Evolutionary conservation across 2,329 filamentous ascomycete genomes (phyloP).

Genomic region (Ambrosiella beaveri): DNA sequence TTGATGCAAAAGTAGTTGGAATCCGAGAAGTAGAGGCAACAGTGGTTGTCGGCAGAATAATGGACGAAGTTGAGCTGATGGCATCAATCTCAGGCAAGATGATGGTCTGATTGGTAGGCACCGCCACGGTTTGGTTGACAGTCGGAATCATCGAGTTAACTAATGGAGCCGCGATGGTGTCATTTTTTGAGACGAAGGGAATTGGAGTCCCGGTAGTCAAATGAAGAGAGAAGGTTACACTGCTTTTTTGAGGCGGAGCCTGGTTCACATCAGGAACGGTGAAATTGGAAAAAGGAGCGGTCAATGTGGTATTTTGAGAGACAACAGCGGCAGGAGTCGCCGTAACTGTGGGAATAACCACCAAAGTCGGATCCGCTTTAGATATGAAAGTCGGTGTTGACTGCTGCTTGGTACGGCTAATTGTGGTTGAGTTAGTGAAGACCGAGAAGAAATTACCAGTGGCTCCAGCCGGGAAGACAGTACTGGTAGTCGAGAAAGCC

Average conservation of each 20-base stretch:
- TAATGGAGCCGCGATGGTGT: no score
- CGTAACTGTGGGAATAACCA: neutral
- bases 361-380: neutral
- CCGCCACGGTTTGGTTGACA: no score
- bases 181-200: no score
- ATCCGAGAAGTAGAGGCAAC: neutral
- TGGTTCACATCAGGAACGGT: neutral
- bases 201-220: no score
- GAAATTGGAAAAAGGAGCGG: neutral
- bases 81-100: no score
- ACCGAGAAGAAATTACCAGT: neutral
- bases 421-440: neutral
- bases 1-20: neutral
- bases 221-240: neutral
- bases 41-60: neutral
- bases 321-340: neutral
- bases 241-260: neutral
- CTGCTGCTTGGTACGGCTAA: neutral
- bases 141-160: no score
- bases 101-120: no score
- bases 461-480: neutral
- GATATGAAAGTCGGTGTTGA: neutral
- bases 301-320: neutral
- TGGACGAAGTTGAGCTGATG: no score
- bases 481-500: neutral